phyloP scores from a whole-genome alignment of 345 rosid genomes.

The Eucalyptus urophylla region DNA sequence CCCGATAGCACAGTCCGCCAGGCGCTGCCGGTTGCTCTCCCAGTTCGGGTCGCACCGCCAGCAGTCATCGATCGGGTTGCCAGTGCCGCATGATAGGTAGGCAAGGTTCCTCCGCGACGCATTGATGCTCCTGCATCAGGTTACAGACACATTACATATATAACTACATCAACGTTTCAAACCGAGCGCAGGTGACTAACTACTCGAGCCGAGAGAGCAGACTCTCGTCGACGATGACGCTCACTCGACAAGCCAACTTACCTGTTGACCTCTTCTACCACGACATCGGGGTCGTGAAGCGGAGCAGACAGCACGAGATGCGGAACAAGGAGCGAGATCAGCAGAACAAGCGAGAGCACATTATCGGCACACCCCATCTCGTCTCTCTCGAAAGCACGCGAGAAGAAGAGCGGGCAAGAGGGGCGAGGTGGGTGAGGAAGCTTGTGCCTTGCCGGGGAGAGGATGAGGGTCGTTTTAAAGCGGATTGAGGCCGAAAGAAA shows the following conservation, averaged over 20 bases:
- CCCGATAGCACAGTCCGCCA: slow-evolving; percentile 75
- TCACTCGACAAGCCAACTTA: not conserved
- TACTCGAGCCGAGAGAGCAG: not conserved
- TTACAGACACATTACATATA: not conserved
- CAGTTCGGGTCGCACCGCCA: slow-evolving; percentile 75
- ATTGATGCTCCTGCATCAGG: slow-evolving; percentile 42
- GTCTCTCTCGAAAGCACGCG: not conserved
- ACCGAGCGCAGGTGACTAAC: not conserved
- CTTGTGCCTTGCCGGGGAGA: not conserved
- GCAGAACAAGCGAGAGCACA: not conserved
- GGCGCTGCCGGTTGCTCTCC: slow-evolving; percentile 47
- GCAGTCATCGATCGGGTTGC: slow-evolving; percentile 74
- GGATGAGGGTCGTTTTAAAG: not conserved
- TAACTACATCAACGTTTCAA: not conserved
- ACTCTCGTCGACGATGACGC: not conserved
- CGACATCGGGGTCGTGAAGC: not conserved
- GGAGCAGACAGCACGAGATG: not conserved
- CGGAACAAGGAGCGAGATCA: not conserved
- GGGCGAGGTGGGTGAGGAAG: not conserved
- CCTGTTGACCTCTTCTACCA: slow-evolving; percentile 1
- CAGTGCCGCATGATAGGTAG: slow-evolving; percentile 46
- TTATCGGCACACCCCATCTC: not conserved
- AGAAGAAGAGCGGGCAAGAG: not conserved
- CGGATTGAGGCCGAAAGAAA: not conserved
- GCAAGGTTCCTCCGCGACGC: slow-evolving; percentile 62